phyloP scores from a whole-genome alignment of 2,329 filamentous ascomycete species.

The Volutella citrinella region DNA sequence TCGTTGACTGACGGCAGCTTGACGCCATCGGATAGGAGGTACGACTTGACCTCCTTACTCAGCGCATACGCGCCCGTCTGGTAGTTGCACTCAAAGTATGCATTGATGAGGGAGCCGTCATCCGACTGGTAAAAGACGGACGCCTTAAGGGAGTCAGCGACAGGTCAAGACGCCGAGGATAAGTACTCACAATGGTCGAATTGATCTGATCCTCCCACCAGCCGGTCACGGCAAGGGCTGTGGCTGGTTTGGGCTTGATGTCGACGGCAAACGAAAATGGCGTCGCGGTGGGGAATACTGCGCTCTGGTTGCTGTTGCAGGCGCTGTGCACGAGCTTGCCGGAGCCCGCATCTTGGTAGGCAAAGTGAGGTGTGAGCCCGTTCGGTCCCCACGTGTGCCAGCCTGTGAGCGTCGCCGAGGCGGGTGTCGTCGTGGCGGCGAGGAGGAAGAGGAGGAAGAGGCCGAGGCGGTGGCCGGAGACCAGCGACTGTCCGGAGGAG shows the following conservation, averaged over 20 bases:
- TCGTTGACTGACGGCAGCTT: constrained; percentile 14
- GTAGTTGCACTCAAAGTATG: constrained; percentile 12
- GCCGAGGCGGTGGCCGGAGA: constrained; percentile 6
- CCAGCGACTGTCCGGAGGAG: too few species aligned
- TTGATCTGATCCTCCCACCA: too few species aligned
- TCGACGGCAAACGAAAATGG: constrained; percentile 15
- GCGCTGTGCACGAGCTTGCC: constrained; percentile 17
- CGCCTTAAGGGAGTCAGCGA: too few species aligned
- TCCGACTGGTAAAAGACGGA: constrained; percentile 16
- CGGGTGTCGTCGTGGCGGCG: constrained; percentile 6
- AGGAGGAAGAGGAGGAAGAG: constrained; percentile 6
- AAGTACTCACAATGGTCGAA: too few species aligned
- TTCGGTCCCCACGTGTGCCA: constrained; percentile 17
- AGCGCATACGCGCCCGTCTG: constrained; percentile 13
- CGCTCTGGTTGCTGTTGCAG: constrained; percentile 16
- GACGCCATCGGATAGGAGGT: constrained; percentile 8
- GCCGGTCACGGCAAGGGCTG: too few species aligned
- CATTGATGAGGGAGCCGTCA: constrained; percentile 12
- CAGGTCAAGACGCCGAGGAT: too few species aligned
- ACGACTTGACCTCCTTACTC: constrained; percentile 6
- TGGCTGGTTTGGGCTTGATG: too few species aligned
- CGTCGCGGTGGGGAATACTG: constrained; percentile 11
- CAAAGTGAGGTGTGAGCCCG: constrained; percentile 16
- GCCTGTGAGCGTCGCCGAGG: constrained; percentile 15
- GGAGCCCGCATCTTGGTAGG: constrained; percentile 17